Percentiles rank a stretch among this genome's conserved stretches.
Conservation (phyloP, 306 rosid genomes). For the Gastrolobium bilobum region DNA sequence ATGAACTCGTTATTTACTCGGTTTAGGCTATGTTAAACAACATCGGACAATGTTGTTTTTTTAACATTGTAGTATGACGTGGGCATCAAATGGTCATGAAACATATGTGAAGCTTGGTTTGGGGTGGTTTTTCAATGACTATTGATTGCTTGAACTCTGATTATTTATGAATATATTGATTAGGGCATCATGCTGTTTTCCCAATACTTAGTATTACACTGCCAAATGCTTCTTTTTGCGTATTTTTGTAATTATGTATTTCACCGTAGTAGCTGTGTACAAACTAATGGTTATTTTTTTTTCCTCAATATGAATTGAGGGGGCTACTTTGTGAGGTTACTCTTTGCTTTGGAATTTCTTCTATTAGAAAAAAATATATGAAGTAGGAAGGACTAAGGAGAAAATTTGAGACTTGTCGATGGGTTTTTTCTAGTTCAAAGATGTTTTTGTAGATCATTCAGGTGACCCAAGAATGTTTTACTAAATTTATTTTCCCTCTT, state of each 20-base stretch:
- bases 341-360: not conserved
- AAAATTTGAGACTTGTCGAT: not conserved
- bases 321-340: slow-evolving; percentile 10
- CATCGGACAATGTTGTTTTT: no score
- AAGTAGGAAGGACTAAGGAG: not conserved
- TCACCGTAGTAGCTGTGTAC: not conserved
- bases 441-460: not conserved
- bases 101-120: no score
- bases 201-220: not conserved
- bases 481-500: not conserved
- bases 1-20: not conserved
- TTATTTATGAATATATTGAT: not conserved
- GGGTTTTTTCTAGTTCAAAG: not conserved
- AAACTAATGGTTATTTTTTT: not conserved
- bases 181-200: not conserved
- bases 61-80: no score
- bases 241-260: not conserved
- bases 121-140: no score
- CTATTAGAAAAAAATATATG: not conserved
- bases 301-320: not conserved
- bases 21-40: no score
- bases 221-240: not conserved
- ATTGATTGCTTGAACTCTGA: no score
- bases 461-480: not conserved
- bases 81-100: no score